These are phyloP conservation scores for Gamsiella multidivaricata DNA, from an alignment of 192 early-diverging fungal species.

Conservation along the genomic window DNA sequence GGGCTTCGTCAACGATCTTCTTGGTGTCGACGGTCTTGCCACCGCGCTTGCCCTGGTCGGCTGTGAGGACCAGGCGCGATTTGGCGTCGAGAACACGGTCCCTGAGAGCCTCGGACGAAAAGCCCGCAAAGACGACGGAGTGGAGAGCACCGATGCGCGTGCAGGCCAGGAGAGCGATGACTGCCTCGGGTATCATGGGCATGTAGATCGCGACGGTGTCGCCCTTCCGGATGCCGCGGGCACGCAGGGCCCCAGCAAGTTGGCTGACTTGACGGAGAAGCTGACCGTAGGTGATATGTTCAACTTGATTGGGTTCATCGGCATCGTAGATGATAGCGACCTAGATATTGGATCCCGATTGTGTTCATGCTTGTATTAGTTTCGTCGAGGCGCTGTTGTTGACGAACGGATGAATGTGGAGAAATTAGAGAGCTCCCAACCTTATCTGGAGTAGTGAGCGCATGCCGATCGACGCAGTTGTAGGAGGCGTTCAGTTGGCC, in stretches of 20 bases:
- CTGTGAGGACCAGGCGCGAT: slow-evolving; percentile 89
- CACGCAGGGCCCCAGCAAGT: slow-evolving; percentile 85
- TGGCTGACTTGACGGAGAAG: slow-evolving; percentile 84
- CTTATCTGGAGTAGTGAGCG: slow-evolving; percentile 75
- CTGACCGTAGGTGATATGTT: slow-evolving; percentile 85
- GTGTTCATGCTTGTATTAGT: no score
- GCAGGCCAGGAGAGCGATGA: slow-evolving; percentile 92
- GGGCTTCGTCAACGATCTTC: slow-evolving; percentile 92
- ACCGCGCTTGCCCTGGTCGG: slow-evolving; percentile 94
- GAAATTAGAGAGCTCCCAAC: slow-evolving; percentile 37
- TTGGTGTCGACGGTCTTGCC: slow-evolving; percentile 91
- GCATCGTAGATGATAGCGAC: slow-evolving; percentile 89
- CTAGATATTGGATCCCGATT: no score
- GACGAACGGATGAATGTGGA: neutral
- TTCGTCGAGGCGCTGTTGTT: neutral
- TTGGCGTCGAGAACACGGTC: slow-evolving; percentile 89
- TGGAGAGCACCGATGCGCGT: slow-evolving; percentile 92
- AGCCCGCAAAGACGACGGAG: slow-evolving; percentile 97
- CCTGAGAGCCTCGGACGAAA: slow-evolving; percentile 91
- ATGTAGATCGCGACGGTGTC: slow-evolving; percentile 97
- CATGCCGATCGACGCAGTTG: slow-evolving; percentile 97
- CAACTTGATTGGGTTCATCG: slow-evolving; percentile 85
- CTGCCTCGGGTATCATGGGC: slow-evolving; percentile 97
- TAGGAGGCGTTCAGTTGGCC: slow-evolving; percentile 90
- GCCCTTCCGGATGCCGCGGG: slow-evolving; percentile 89